These are phyloP conservation scores for Bromus sterilis DNA, from an alignment of 176 grass and related monocot species.

Conservation along the genomic window DNA sequence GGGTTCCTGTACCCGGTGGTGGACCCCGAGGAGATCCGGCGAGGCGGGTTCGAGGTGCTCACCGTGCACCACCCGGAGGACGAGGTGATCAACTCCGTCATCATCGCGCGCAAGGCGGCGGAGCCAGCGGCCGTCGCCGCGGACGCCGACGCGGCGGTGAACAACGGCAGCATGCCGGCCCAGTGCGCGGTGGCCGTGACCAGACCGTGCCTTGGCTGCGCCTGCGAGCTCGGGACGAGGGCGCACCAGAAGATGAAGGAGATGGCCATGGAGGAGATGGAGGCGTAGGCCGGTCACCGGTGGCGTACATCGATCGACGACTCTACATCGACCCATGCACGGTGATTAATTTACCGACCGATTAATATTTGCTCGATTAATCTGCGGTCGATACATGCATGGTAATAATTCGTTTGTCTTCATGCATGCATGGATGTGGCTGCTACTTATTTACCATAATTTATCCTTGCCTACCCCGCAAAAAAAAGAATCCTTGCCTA, in stretches of 20 bases:
- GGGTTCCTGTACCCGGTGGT: constrained; percentile 91
- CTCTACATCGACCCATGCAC: background rate
- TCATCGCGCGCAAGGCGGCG: constrained; percentile 64
- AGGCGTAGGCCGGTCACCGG: constrained; percentile 22
- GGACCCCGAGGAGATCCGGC: constrained; percentile 50
- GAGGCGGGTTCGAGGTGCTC: constrained; percentile 63
- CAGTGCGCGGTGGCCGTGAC: constrained; percentile 23
- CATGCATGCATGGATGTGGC: background rate
- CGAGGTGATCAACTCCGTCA: constrained; percentile 95
- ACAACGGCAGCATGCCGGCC: background rate
- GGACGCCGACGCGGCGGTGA: background rate
- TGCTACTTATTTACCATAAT: constrained; percentile 8
- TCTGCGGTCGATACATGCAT: background rate
- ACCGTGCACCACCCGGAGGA: constrained; percentile 74
- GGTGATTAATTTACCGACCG: background rate
- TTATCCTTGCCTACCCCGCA: background rate
- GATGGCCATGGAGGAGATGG: constrained; percentile 59
- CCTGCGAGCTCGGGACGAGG: constrained; percentile 61
- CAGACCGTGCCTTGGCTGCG: constrained; percentile 33
- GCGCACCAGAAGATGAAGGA: constrained; percentile 77
- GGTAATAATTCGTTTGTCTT: constrained; percentile 12
- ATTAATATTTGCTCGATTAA: background rate
- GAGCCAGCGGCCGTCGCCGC: background rate
- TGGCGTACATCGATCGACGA: background rate
- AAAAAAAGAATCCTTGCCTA: background rate